These are phyloP conservation scores for Solanum acaule DNA, from an alignment of 257 asterid genomes.

Conservation along the genomic window DNA sequence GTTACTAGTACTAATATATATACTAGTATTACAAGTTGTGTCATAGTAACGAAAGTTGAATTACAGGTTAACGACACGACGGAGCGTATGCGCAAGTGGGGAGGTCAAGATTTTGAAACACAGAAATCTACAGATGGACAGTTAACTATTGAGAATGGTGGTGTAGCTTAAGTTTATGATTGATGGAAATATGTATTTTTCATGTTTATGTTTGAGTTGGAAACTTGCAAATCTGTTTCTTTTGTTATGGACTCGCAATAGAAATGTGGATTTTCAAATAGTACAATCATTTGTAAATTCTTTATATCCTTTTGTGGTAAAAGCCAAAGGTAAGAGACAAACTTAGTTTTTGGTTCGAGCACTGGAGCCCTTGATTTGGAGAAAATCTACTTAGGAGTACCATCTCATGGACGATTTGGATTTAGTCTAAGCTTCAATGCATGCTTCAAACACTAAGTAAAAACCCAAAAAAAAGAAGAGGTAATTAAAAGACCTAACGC, in stretches of 20 bases:
- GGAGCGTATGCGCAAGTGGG: slow-evolving; percentile 64
- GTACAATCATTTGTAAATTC: neutral
- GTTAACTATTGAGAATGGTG: neutral
- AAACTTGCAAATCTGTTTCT: neutral
- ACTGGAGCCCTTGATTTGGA: no score
- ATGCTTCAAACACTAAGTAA: rapidly evolving
- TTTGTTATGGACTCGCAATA: neutral
- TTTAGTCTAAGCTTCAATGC: no score
- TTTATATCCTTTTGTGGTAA: neutral
- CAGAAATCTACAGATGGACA: neutral
- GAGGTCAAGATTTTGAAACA: slow-evolving; percentile 28
- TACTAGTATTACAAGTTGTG: neutral
- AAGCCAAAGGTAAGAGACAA: no score
- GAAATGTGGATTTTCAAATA: neutral
- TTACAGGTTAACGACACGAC: slow-evolving; percentile 53
- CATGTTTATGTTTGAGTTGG: neutral
- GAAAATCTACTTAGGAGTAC: no score
- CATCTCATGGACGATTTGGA: no score
- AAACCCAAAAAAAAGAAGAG: no score
- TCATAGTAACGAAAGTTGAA: neutral
- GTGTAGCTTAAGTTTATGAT: neutral
- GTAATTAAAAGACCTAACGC: no score
- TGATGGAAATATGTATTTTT: neutral
- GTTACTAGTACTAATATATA: neutral
- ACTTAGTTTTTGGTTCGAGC: no score